Percentiles rank a stretch among this genome's conserved stretches.
phyloP scores from a whole-genome alignment of 768 basidiomycete species.

The Hebeloma cylindrosporum region DNA sequence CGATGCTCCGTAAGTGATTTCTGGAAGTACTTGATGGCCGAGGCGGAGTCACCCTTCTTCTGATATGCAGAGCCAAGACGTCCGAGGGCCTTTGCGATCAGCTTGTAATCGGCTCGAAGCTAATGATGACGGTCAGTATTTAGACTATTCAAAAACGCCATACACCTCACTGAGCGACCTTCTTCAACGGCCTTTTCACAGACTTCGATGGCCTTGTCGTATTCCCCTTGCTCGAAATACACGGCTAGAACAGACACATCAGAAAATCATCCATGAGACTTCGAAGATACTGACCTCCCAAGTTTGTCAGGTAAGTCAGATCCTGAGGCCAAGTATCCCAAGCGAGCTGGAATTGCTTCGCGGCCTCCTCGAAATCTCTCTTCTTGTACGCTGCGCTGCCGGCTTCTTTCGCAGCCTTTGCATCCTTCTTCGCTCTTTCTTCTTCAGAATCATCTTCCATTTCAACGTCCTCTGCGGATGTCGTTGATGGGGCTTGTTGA shows the following conservation, averaged over 20 bases:
- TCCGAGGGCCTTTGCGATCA: constrained; percentile 92
- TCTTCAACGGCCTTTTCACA: constrained; percentile 98
- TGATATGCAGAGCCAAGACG: constrained; percentile 85
- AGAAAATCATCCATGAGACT: neutral
- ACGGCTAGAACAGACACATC: constrained; percentile 55
- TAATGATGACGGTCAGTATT: constrained; percentile 26
- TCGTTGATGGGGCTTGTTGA: constrained; percentile 25
- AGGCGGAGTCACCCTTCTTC: constrained; percentile 71
- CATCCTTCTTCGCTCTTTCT: constrained; percentile 70
- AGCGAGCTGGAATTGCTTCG: constrained; percentile 74
- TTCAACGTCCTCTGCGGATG: constrained; percentile 62
- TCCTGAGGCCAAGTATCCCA: constrained; percentile 96
- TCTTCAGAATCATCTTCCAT: constrained; percentile 69
- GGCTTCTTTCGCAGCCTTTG: constrained; percentile 75
- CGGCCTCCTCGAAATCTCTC: constrained; percentile 77
- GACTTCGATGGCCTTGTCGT: constrained; percentile 84
- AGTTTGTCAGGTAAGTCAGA: constrained; percentile 89
- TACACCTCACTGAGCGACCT: constrained; percentile 64
- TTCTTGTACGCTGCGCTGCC: constrained; percentile 86
- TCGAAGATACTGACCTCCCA: constrained; percentile 56
- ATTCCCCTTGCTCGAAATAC: constrained; percentile 92
- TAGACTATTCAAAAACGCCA: neutral
- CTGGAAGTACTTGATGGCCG: constrained; percentile 88
- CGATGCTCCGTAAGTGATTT: constrained; percentile 97
- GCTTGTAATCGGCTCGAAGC: constrained; percentile 91